Conservation (phyloP, 2,329 filamentous ascomycete species). For the Paradendryphiella salina region DNA sequence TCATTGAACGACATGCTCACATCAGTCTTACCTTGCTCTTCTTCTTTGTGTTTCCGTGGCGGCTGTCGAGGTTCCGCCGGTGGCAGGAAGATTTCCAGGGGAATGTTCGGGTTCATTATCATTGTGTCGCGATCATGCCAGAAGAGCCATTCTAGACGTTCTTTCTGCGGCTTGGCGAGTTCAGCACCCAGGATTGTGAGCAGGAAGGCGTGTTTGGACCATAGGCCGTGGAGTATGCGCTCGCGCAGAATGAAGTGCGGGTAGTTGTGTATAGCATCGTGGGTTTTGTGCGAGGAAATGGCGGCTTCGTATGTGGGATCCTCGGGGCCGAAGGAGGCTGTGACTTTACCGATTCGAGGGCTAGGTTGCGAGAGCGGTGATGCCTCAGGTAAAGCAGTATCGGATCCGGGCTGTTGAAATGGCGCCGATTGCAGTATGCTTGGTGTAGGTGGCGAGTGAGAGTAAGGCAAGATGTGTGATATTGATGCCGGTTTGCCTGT, state of each 20-base stretch:
- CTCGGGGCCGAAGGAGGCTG: conserved; percentile 4
- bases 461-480: too few relatives aligned
- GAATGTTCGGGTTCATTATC: conserved; percentile 6
- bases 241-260: conserved; percentile 6
- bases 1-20: not conserved
- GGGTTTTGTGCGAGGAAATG: conserved; percentile 2
- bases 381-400: not conserved
- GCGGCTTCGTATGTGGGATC: conserved; percentile 7
- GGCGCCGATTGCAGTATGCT: too few relatives aligned
- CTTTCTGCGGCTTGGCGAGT: conserved; percentile 2
- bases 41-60: too few relatives aligned
- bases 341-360: conserved; percentile 8
- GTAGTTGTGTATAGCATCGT: conserved; percentile 5
- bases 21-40: too few relatives aligned
- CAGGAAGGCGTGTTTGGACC: conserved; percentile 10
- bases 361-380: not conserved
- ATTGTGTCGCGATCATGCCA: conserved; percentile 11
- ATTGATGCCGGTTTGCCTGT: too few relatives aligned
- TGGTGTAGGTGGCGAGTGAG: too few relatives aligned
- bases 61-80: too few relatives aligned
- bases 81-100: conserved; percentile 4
- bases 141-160: conserved; percentile 5
- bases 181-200: conserved; percentile 5
- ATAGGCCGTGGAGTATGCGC: conserved; percentile 7
- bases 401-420: too few relatives aligned